Evolutionary conservation across 768 basidiomycete genomes (phyloP).

Genomic region (Russula vinacea): DNA sequence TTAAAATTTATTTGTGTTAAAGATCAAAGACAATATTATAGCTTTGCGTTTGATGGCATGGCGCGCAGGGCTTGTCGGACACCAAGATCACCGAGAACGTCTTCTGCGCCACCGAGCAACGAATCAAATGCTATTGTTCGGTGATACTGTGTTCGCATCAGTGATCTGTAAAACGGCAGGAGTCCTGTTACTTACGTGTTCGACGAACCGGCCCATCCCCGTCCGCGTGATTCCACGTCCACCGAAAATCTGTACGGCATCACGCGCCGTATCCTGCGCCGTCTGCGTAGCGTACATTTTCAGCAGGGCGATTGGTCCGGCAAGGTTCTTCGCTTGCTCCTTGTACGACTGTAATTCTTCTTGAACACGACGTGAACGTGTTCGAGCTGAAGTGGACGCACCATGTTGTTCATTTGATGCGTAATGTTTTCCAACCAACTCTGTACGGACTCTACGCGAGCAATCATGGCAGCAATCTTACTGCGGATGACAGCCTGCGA

Average conservation of each 20-base stretch:
- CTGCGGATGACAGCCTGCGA: slow-evolving; percentile 83
- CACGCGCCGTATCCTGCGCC: slow-evolving; percentile 76
- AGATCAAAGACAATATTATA: slow-evolving; percentile 8
- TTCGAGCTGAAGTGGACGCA: slow-evolving; percentile 32
- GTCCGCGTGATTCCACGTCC: slow-evolving; percentile 80
- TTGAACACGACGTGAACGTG: slow-evolving; percentile 31
- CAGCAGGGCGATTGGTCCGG: slow-evolving; percentile 75
- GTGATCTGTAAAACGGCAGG: not conserved
- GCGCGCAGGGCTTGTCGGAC: slow-evolving; percentile 68
- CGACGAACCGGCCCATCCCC: slow-evolving; percentile 75
- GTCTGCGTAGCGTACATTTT: slow-evolving; percentile 75
- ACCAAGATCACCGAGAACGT: slow-evolving; percentile 74
- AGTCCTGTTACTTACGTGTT: slow-evolving; percentile 51
- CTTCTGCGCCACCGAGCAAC: slow-evolving; percentile 53
- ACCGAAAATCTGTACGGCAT: slow-evolving; percentile 84
- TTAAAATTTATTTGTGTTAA: not conserved
- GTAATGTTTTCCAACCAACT: slow-evolving; percentile 87
- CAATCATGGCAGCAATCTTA: slow-evolving; percentile 88
- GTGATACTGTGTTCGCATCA: slow-evolving; percentile 37
- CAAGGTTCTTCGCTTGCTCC: slow-evolving; percentile 68
- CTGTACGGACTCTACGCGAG: slow-evolving; percentile 75
- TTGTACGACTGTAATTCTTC: slow-evolving; percentile 50
- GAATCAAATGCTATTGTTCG: slow-evolving; percentile 44
- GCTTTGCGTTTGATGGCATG: slow-evolving; percentile 46
- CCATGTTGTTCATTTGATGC: slow-evolving; percentile 86